Base-by-base conservation (phyloP, 306 rosid species). In the Corylus americana region DNA sequence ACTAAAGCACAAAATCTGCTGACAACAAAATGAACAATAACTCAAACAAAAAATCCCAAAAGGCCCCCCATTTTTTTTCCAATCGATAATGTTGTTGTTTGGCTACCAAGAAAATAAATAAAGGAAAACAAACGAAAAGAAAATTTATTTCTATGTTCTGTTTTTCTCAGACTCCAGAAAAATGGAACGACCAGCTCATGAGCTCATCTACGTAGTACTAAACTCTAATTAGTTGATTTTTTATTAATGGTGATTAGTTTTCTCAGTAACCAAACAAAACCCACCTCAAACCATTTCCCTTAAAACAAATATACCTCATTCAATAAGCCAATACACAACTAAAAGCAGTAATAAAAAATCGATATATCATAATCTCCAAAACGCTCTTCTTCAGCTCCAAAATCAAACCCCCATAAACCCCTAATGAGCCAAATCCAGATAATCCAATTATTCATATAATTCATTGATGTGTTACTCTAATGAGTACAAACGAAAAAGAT, bases 211-310 rank as follows among this genome's bases (percentile, higher is more conserved):
- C 12, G 17, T 61, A 31, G 39, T 8, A 31, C 68, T 22, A 61
- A 61, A 64, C 22, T 64, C 44, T 20, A 72, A 25, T 13, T 25
- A 42, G 25, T 5, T 27, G 59, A 69, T 74, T 74, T 53, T 75
- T 80, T 58, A 3, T 29, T n/a, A 48, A 45, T 50, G 3, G 20
- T 1, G 9, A 22, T n/a, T 18, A 11, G 37, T 47, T 81, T 61
- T 70, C 84, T 81, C 37, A 31, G 63, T 47, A 75, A 76, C 55
- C 69, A 50, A 68, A 70, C 70, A 74, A 13, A 61, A 59, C 5
- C 66, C 35, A 58, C 3, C 11, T 37, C 44, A 58, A 44, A 14
- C 66, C 66, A 59, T 10, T 59, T 59, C 10, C 31, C 25, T 20
- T 11, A 11, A 22, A 59, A 59, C 37, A 59, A 22, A 59, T 25